A percentile compares a stretch with the other conserved stretches of the same genome.
phyloP scores from a whole-genome alignment of 371 early-diverging fungal genomes.

The Zychaea mexicana region DNA sequence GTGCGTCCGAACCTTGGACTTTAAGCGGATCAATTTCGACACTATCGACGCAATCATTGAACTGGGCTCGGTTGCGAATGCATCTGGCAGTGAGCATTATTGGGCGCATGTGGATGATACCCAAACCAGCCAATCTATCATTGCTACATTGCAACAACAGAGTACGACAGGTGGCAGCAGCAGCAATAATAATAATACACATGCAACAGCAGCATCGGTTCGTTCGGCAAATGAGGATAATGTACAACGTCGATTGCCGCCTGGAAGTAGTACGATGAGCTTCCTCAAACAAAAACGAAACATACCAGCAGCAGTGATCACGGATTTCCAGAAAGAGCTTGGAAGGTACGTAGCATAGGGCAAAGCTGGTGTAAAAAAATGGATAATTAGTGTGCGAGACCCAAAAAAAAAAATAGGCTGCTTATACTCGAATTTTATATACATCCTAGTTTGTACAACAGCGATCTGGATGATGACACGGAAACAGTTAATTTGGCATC shows the following conservation, averaged over 20 bases:
- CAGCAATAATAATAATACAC: neutral
- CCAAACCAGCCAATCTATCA: conserved; percentile 20
- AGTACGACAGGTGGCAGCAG: neutral
- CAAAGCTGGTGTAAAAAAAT: too few species aligned
- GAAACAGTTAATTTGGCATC: conserved; percentile 32
- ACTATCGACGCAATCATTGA: conserved; percentile 64
- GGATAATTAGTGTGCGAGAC: neutral
- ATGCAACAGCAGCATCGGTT: conserved; percentile 14
- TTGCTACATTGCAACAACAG: conserved; percentile 15
- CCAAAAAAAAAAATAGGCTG: too few species aligned
- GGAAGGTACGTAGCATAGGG: conserved; percentile 48
- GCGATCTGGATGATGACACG: conserved; percentile 62
- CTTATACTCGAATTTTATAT: conserved; percentile 13
- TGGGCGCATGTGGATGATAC: conserved; percentile 53
- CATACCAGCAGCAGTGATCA: conserved; percentile 67
- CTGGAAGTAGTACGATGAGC: conserved; percentile 71
- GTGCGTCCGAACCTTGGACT: conserved; percentile 63
- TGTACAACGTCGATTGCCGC: conserved; percentile 64
- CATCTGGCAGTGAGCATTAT: conserved; percentile 22
- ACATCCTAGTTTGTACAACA: conserved; percentile 58
- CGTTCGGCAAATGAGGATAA: conserved; percentile 51
- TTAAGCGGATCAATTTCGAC: conserved; percentile 64
- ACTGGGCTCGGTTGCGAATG: conserved; percentile 46
- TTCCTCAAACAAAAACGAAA: conserved; percentile 62
- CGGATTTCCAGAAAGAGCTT: conserved; percentile 58